These are phyloP conservation scores for Paradendryphiella salina DNA, from an alignment of 2,329 filamentous ascomycete species.

Conservation along the genomic window DNA sequence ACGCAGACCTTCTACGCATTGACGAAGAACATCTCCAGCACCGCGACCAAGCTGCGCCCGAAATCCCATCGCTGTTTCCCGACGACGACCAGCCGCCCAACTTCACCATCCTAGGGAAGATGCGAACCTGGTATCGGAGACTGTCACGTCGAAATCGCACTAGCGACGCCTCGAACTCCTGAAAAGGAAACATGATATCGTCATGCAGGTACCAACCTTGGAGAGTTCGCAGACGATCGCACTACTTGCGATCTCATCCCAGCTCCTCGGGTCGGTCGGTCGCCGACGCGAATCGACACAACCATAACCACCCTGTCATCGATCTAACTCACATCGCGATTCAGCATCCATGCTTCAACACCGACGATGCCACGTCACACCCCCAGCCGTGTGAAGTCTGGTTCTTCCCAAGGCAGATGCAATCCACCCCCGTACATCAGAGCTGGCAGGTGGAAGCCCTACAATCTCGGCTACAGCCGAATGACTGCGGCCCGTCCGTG, in stretches of 20 bases:
- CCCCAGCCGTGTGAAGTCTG: background rate
- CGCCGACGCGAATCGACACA: slow-evolving; percentile 55
- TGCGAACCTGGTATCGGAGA: slow-evolving; percentile 11
- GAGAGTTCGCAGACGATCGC: slow-evolving; percentile 1
- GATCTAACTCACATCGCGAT: slow-evolving; percentile 53
- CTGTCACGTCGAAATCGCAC: slow-evolving; percentile 6
- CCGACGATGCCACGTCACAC: background rate
- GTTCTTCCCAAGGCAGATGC: too few species aligned
- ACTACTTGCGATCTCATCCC: slow-evolving; percentile 10
- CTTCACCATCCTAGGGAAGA: background rate
- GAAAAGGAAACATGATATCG: slow-evolving; percentile 8
- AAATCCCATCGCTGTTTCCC: slow-evolving; percentile 3
- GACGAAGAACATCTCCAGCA: slow-evolving; percentile 12
- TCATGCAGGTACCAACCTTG: slow-evolving; percentile 12
- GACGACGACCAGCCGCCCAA: slow-evolving; percentile 1
- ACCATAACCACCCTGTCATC: slow-evolving; percentile 54
- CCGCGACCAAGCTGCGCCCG: background rate
- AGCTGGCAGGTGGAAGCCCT: background rate
- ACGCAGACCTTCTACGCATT: slow-evolving; percentile 12
- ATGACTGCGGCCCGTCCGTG: too few species aligned
- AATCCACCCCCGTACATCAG: too few species aligned
- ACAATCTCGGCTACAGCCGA: background rate
- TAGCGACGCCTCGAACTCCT: slow-evolving; percentile 5
- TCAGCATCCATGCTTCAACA: slow-evolving; percentile 48
- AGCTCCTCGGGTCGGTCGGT: slow-evolving; percentile 51